Evolutionary conservation across 140 eudicot genomes (phyloP).

Genomic region (Flaveria floridana): DNA sequence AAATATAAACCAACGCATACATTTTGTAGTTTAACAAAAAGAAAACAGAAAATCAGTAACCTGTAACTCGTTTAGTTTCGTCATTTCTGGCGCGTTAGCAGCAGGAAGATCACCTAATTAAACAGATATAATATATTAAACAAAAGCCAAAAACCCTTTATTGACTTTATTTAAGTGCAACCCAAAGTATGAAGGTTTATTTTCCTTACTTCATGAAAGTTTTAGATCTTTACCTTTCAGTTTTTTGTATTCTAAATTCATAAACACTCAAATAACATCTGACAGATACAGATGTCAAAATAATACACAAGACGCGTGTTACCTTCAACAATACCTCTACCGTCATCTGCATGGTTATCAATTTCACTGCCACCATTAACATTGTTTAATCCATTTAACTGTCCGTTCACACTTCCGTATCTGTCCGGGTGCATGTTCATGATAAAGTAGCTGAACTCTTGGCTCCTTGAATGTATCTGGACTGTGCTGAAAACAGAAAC

Average conservation of each 20-base stretch:
- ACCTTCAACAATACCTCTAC: constrained; percentile 35
- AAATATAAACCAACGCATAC: background rate
- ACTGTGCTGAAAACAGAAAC: constrained; percentile 17
- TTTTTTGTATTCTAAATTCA: background rate
- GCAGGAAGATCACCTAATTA: constrained; percentile 39
- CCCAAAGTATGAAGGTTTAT: constrained; percentile 3
- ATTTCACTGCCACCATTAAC: constrained; percentile 30
- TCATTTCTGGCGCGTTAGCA: constrained; percentile 54
- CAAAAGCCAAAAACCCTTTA: background rate
- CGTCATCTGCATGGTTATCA: constrained; percentile 31
- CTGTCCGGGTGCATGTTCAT: constrained; percentile 48
- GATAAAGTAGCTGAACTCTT: constrained; percentile 27
- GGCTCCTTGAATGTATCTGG: constrained; percentile 23
- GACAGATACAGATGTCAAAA: constrained; percentile 4
- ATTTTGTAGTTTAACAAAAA: constrained; percentile 4
- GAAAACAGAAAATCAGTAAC: constrained; percentile 34
- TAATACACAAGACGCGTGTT: background rate
- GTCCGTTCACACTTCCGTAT: constrained; percentile 46
- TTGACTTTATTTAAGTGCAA: background rate
- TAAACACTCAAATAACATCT: background rate
- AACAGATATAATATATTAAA: background rate
- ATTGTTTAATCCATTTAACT: constrained; percentile 36
- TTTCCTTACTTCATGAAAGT: background rate
- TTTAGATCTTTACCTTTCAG: background rate
- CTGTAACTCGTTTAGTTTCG: constrained; percentile 59